Base-by-base conservation (phyloP, 441 rosid genomes). In the Gossypium davidsonii region DNA sequence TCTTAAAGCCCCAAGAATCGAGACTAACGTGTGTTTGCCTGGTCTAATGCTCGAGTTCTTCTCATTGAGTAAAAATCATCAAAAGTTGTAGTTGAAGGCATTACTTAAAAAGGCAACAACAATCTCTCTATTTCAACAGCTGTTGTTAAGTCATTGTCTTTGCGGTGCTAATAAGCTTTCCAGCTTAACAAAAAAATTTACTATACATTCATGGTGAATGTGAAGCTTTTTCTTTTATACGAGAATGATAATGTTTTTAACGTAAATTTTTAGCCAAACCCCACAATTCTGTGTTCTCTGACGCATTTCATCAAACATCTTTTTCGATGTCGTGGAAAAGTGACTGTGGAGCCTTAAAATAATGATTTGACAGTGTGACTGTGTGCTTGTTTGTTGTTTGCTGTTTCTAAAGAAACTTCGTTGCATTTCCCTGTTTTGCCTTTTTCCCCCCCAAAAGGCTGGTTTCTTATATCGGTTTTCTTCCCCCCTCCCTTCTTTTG, bases 341-440 rank as follows among this genome's bases (percentile, higher is more conserved):
- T 72, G 26, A 56, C 73, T 20, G 57, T 5, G 63, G 67, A 53
- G 39, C 37, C 34, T 5, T n/a, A 56, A 39, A 23, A 18, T 9
- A 55, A 55, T 55, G 59, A 55, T 55, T 21, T 48, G 71, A 21
- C 10, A 21, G 39, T n/a, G 42, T 39, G 39, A 34, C 39, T 34
- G 39, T 34, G 39, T 34, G 1, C 39, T 34, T 34, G 39, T 34
- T 34, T 34, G 39, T 48, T 25, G 26, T 25, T 25, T 25, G 26
- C 26, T 67, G 42, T 25, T 67, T 48, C 42, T 1, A 25, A 49
- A 67, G 74, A 75, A 72, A 56, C 74, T 80, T 79, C 77, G 64
- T 76, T 10, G 74, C 60, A 17, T 67, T 64, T 73, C 77, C 15
- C 46, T 73, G 6, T 55, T 56, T 53, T 28, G 25, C 42, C 15